Evolutionary conservation across 1,284 basidiomycete genomes (phyloP).

Genomic region (Cryptococcus sp.): DNA sequence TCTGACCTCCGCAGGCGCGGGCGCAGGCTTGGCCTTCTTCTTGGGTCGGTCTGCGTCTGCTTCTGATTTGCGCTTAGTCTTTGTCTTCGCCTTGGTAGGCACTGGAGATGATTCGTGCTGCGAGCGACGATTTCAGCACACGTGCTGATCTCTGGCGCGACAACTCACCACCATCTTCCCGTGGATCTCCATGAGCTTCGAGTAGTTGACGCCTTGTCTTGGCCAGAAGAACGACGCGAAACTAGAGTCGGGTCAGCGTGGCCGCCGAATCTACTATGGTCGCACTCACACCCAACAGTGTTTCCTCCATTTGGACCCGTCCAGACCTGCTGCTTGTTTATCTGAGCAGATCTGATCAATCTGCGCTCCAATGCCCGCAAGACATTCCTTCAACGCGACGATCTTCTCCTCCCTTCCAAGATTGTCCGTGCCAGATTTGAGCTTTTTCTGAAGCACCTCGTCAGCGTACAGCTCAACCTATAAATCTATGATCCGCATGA

Average conservation of each 20-base stretch:
- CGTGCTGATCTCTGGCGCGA: not conserved
- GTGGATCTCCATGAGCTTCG: slow-evolving; percentile 87
- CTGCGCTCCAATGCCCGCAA: slow-evolving; percentile 88
- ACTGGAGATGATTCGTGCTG: slow-evolving; percentile 18
- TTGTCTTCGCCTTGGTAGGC: slow-evolving; percentile 27
- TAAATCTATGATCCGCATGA: slow-evolving; percentile 18
- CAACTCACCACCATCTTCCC: slow-evolving; percentile 75
- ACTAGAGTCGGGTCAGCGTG: slow-evolving; percentile 52
- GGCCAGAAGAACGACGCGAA: slow-evolving; percentile 97
- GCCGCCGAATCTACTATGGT: not conserved
- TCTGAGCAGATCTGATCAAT: slow-evolving; percentile 81
- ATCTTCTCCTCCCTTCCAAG: slow-evolving; percentile 94
- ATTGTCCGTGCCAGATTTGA: slow-evolving; percentile 88
- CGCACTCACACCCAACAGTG: slow-evolving; percentile 89
- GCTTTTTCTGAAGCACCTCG: slow-evolving; percentile 69
- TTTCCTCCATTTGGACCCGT: slow-evolving; percentile 81
- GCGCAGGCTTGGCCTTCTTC: slow-evolving; percentile 28
- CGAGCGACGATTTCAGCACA: slow-evolving; percentile 8
- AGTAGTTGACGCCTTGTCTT: slow-evolving; percentile 83
- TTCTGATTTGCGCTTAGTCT: slow-evolving; percentile 39
- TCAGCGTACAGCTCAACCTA: not conserved
- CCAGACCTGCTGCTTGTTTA: slow-evolving; percentile 74
- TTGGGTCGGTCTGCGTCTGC: slow-evolving; percentile 25
- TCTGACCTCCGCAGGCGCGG: slow-evolving; percentile 6
- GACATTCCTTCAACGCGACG: slow-evolving; percentile 89